Evolutionary conservation across 2,329 filamentous ascomycete species (phyloP).

Genomic region (Grosmannia clavigera): DNA sequence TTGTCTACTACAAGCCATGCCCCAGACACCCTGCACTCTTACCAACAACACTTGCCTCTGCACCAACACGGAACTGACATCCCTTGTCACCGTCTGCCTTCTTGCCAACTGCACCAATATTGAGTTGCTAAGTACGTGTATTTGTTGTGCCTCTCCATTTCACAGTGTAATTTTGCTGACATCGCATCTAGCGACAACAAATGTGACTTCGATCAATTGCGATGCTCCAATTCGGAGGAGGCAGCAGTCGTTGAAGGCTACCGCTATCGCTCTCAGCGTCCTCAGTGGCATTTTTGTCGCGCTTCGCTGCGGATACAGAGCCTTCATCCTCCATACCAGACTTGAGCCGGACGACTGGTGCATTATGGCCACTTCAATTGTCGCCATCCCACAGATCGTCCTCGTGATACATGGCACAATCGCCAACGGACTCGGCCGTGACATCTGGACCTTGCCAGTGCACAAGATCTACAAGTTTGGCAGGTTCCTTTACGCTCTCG

Average conservation of each 20-base stretch:
- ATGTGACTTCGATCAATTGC: slow-evolving; percentile 16
- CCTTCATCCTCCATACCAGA: slow-evolving; percentile 18
- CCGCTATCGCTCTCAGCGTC: slow-evolving; percentile 18
- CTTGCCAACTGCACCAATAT: slow-evolving; percentile 6
- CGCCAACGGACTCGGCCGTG: slow-evolving; percentile 32
- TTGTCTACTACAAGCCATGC: neutral
- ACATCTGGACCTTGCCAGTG: slow-evolving; percentile 35
- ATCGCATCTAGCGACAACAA: slow-evolving; percentile 9
- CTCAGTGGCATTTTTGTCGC: slow-evolving; percentile 24
- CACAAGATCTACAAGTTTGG: slow-evolving; percentile 30
- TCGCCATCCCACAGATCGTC: slow-evolving; percentile 16
- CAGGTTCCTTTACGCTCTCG: slow-evolving; percentile 27
- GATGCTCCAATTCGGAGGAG: slow-evolving; percentile 15
- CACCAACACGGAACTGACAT: slow-evolving; percentile 1
- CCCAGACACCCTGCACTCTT: neutral
- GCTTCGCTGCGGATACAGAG: slow-evolving; percentile 22
- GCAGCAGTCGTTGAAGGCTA: slow-evolving; percentile 18
- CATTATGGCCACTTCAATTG: slow-evolving; percentile 17
- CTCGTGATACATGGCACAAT: slow-evolving; percentile 18
- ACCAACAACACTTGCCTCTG: slow-evolving; percentile 7
- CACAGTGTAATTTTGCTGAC: neutral
- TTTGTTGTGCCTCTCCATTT: neutral
- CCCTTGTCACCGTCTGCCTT: slow-evolving; percentile 1
- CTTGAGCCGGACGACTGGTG: slow-evolving; percentile 24
- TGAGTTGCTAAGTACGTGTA: slow-evolving; percentile 1